Conservation (phyloP, 2,329 filamentous ascomycete genomes). For the Talaromyces islandicus region DNA sequence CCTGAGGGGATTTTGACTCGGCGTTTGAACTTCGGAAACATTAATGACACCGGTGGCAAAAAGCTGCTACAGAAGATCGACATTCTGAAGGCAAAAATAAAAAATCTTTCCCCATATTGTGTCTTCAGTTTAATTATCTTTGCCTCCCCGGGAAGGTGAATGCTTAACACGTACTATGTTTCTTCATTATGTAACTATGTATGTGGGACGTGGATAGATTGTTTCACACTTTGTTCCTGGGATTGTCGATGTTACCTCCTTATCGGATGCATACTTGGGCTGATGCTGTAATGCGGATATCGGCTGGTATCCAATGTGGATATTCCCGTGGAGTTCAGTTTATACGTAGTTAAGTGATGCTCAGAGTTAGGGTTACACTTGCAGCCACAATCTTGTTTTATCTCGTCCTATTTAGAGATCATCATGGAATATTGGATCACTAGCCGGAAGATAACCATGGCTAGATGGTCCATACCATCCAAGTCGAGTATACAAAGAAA, state of each 20-base stretch:
- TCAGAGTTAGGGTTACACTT: background rate
- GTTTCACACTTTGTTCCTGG: background rate
- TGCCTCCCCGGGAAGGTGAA: no score
- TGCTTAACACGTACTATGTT: no score
- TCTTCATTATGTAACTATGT: background rate
- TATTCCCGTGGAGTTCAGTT: no score
- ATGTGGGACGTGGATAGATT: background rate
- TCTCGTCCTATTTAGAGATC: background rate
- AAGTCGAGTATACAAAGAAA: background rate
- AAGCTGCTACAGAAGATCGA: background rate
- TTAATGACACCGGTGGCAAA: background rate
- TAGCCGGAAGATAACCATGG: background rate
- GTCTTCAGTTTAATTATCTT: background rate
- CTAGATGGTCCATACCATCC: background rate
- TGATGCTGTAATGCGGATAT: background rate
- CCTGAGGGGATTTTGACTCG: no score
- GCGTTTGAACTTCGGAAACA: background rate
- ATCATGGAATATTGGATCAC: background rate
- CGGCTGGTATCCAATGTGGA: background rate
- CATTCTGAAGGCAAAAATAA: background rate
- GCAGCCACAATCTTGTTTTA: background rate
- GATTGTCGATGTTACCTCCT: background rate
- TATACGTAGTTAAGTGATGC: background rate
- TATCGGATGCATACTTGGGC: background rate
- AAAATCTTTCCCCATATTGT: background rate